Evolutionary conservation across 2,329 filamentous ascomycete genomes (phyloP), one percentile per base, ranked within the genome.

Genomic region (Pestalotiopsis sp.): DNA sequence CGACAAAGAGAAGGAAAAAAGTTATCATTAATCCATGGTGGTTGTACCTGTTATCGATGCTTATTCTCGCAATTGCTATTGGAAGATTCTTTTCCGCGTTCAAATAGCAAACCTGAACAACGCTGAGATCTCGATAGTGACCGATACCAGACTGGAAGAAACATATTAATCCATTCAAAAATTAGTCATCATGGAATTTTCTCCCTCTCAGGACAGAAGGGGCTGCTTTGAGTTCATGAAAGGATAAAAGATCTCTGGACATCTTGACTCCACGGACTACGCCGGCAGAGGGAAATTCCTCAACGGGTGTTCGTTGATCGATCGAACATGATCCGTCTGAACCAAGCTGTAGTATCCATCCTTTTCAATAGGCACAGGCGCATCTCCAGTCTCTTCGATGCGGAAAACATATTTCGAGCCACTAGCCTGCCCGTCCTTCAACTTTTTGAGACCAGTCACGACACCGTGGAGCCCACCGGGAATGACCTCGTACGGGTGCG

Each of bases 341-440:
- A 4, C 26, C 30, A 40, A 14, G n/a, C 26, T 22, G 22, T 61
- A 35, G 2, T 40, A 30, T 7, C 26, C 26, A 61, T 6, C 58
- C 17, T 38, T 14, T 17, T 38, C 14, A 1, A 14, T 7, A 6
- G 58, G 30, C 6, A 24, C 14, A 6, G 30, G 35, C 11, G 35
- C 13, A 30, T 61, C 61, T 11, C 40, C 63, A 38, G 75, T 77
- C 6, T 78, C 75, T 3, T 72, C 73, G 59, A 78, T 76, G 22
- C 74, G 70, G 55, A 75, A 84, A 1, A 85, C 82, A 40, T 84
- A 78, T 74, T 85, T 85, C 38, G 80, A 75, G 13, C 78, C 82
- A 68, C 79, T 81, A 30, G 83, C 77, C 71, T 79, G 79, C 0
- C 76, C 76, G 4, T 76, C 73, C 48, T 71, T 73, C 69, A 81